Evolutionary conservation across 129 eudicot genomes (phyloP).

Genomic region (Helianthus annuus): DNA sequence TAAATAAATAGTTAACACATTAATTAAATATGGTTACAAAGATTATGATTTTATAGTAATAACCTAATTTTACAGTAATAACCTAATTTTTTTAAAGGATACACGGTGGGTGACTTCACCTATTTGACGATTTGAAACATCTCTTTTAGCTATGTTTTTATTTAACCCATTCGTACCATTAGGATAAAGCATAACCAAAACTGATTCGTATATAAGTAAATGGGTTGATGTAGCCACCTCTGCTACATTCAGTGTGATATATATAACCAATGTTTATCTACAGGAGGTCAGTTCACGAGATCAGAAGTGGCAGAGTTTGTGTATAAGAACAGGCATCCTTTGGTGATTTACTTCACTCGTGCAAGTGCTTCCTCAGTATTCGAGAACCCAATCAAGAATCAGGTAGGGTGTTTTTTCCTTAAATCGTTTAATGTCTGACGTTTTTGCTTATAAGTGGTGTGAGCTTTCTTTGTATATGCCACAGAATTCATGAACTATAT

Average conservation of each 20-base stretch:
- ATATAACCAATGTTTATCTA: slow-evolving; percentile 19
- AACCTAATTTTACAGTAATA: neutral
- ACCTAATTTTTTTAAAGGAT: neutral
- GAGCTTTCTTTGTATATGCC: slow-evolving; percentile 9
- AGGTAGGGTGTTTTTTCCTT: slow-evolving; percentile 40
- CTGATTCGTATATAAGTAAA: neutral
- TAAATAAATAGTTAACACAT: neutral
- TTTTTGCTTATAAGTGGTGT: slow-evolving; percentile 10
- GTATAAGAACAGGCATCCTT: slow-evolving; percentile 57
- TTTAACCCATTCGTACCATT: neutral
- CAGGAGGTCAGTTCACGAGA: slow-evolving; percentile 65
- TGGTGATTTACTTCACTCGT: slow-evolving; percentile 61
- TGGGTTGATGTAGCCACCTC: neutral
- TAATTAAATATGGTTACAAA: neutral
- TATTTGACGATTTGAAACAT: neutral
- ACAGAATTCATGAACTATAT: slow-evolving; percentile 13
- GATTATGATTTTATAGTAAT: neutral
- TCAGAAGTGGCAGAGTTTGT: slow-evolving; percentile 70
- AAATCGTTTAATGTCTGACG: neutral
- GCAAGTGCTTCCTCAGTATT: slow-evolving; percentile 63
- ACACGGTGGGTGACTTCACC: neutral
- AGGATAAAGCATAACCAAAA: neutral
- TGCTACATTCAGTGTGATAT: slow-evolving; percentile 7
- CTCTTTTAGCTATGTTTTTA: neutral
- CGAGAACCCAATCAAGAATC: slow-evolving; percentile 73